These are phyloP conservation scores for Hirsutella rhossiliensis DNA, from an alignment of 2,329 filamentous ascomycete species.

Conservation along the genomic window DNA sequence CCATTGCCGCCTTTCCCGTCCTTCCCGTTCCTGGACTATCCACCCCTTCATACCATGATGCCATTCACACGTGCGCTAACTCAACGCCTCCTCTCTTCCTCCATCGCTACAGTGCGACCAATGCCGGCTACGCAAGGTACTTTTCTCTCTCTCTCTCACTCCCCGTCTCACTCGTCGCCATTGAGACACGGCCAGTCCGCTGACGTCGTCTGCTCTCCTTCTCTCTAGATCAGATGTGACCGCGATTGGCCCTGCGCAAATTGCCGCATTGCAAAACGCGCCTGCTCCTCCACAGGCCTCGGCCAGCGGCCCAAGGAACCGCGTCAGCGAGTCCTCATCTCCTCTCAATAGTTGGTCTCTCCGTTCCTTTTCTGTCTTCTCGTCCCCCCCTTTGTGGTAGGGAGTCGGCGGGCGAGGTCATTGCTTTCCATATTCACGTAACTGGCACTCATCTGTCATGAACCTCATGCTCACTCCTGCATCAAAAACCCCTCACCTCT, in stretches of 20 bases:
- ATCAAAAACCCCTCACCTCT: no score
- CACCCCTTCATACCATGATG: not conserved
- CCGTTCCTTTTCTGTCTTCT: no score
- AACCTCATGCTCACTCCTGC: no score
- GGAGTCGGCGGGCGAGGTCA: no score
- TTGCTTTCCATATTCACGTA: no score
- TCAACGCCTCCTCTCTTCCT: not conserved
- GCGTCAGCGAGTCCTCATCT: constrained; percentile 45
- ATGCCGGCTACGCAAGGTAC: constrained; percentile 28
- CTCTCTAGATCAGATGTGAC: constrained; percentile 41
- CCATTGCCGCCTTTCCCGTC: no score
- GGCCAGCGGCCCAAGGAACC: constrained; percentile 42
- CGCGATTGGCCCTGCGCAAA: constrained; percentile 47
- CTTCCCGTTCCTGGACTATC: no score
- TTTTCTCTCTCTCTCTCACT: constrained; percentile 2
- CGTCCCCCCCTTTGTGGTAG: no score
- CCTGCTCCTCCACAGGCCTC: constrained; percentile 41
- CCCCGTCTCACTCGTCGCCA: not conserved
- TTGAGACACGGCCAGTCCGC: not conserved
- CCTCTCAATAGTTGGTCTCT: constrained; percentile 43
- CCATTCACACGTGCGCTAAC: not conserved
- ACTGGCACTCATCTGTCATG: no score
- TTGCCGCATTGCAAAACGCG: constrained; percentile 38
- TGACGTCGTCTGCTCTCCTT: not conserved
- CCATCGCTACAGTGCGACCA: constrained; percentile 28